Evolutionary conservation across 2,329 filamentous ascomycete species (phyloP).

Genomic region (Tolypocladium tundrense): DNA sequence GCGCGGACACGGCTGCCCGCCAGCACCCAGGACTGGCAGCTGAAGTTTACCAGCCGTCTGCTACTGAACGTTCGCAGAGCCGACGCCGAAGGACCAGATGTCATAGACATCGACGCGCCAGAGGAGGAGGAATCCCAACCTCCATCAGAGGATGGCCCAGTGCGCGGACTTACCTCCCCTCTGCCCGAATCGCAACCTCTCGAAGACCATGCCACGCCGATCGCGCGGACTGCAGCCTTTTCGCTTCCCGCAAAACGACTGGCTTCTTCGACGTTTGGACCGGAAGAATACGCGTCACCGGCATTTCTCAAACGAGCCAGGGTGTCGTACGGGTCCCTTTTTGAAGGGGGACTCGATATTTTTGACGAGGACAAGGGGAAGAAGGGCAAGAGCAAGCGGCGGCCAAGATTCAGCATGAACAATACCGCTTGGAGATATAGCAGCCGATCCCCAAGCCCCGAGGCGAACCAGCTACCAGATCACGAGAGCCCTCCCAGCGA

Average conservation of each 20-base stretch:
- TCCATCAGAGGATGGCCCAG: neutral
- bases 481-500: constrained; percentile 6
- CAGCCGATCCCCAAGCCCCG: constrained; percentile 61
- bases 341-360: constrained; percentile 54
- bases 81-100: constrained; percentile 35
- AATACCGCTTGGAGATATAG: constrained; percentile 65
- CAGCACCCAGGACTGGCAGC: constrained; percentile 46
- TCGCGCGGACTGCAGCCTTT: constrained; percentile 1
- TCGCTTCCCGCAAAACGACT: constrained; percentile 20
- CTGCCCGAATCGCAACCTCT: neutral
- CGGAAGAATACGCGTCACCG: constrained; percentile 60
- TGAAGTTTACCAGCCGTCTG: constrained; percentile 43
- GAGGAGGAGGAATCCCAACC: constrained; percentile 8
- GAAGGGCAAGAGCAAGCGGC: constrained; percentile 41
- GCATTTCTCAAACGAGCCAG: constrained; percentile 67
- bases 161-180: neutral
- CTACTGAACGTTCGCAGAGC: constrained; percentile 29
- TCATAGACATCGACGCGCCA: constrained; percentile 40
- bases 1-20: constrained; percentile 36
- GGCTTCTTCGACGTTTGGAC: constrained; percentile 23
- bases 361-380: constrained; percentile 51
- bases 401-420: constrained; percentile 55
- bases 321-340: constrained; percentile 57
- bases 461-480: constrained; percentile 29
- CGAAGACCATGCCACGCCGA: constrained; percentile 1